Conservation (phyloP, 768 basidiomycete species). For the Leccinum sublutescens region DNA sequence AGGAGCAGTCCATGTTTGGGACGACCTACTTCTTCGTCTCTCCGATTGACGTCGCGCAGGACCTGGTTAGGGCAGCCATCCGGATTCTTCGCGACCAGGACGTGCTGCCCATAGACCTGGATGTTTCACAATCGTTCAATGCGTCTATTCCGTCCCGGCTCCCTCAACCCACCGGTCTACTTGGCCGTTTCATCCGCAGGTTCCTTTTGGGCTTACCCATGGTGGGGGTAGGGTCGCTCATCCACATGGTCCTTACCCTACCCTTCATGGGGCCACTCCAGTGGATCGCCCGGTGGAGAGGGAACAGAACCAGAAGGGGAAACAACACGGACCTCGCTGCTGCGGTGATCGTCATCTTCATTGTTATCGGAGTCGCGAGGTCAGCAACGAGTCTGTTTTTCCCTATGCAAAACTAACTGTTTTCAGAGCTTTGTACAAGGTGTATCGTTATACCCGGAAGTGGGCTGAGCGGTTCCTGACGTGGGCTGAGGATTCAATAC, state of each 20-base stretch:
- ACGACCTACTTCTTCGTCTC: conserved; percentile 43
- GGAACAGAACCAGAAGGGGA: conserved; percentile 50
- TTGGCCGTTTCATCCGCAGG: conserved; percentile 61
- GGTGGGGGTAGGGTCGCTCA: conserved; percentile 71
- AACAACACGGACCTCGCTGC: conserved; percentile 63
- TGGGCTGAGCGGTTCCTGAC: conserved; percentile 59
- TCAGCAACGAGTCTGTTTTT: conserved; percentile 28
- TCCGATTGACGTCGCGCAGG: conserved; percentile 56
- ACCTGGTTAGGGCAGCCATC: conserved; percentile 61
- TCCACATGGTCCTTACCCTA: conserved; percentile 66
- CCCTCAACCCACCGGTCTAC: conserved; percentile 42
- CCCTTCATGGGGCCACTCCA: conserved; percentile 68
- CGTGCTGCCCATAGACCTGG: conserved; percentile 32
- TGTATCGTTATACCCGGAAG: conserved; percentile 63
- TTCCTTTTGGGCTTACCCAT: conserved; percentile 76
- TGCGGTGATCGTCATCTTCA: conserved; percentile 58
- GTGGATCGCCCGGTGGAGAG: conserved; percentile 65
- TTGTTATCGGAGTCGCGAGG: conserved; percentile 65
- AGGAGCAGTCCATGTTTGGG: conserved; percentile 44
- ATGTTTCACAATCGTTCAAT: conserved; percentile 15
- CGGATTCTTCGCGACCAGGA: conserved; percentile 61
- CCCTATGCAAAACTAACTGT: conserved; percentile 5
- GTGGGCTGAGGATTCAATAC: conserved; percentile 76
- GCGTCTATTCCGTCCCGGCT: conserved; percentile 16
- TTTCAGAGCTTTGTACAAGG: conserved; percentile 64